phyloP scores from a whole-genome alignment of 768 basidiomycete genomes.

The Leccinum boreale region DNA sequence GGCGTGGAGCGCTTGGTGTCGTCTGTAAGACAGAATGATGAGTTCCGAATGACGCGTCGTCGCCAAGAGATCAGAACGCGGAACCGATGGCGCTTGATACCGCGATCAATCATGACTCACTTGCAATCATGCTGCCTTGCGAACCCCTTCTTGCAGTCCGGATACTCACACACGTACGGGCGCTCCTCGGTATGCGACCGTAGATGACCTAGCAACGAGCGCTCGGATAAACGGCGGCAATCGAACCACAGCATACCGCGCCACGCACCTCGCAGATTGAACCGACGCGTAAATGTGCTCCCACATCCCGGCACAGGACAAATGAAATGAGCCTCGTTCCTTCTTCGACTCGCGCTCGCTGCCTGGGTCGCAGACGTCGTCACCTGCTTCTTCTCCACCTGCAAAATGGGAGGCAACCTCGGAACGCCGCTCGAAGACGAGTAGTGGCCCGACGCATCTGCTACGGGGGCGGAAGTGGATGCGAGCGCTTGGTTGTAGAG shows the following conservation, averaged over 20 bases:
- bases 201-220: constrained; percentile 63
- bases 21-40: constrained; percentile 39
- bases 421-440: constrained; percentile 33
- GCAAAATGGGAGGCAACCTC: constrained; percentile 79
- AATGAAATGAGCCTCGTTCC: constrained; percentile 89
- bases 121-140: constrained; percentile 98
- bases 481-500: constrained; percentile 49
- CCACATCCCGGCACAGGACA: constrained; percentile 96
- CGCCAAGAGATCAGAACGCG: not conserved
- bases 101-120: constrained; percentile 43
- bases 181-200: constrained; percentile 95
- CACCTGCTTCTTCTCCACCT: constrained; percentile 92
- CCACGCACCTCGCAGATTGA: constrained; percentile 74
- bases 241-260: not conserved
- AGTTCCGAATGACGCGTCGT: constrained; percentile 2
- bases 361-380: constrained; percentile 92
- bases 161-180: constrained; percentile 91
- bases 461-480: constrained; percentile 23
- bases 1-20: constrained; percentile 87
- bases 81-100: not conserved
- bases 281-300: constrained; percentile 93
- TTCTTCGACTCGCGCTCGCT: constrained; percentile 82
- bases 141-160: constrained; percentile 92
- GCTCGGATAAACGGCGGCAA: constrained; percentile 7
- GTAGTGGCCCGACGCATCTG: constrained; percentile 30